Base-by-base conservation (phyloP, 192 early-diverging fungal genomes). In the Linnemannia exigua region DNA sequence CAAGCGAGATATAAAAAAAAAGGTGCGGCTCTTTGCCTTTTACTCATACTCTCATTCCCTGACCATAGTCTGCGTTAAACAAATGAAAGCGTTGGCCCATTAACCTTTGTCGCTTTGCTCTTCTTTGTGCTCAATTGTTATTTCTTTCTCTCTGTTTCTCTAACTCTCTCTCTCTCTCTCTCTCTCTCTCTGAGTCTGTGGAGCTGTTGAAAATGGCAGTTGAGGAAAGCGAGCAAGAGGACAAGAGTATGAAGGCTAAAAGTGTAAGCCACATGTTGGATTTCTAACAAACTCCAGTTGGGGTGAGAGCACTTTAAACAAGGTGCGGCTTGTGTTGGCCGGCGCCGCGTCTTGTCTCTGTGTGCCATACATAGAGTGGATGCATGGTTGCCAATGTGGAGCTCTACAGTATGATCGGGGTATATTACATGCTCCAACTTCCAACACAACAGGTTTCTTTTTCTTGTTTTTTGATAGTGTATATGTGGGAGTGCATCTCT, bases 1-100 rank as follows among this genome's bases (percentile, higher is more conserved):
- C 51, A 52, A 5, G 22, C 22, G n/a, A n/a, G n/a, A n/a, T 22
- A 52, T n/a, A 1, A 52, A 28, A 14, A n/a, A 5, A 61, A 12
- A 11, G 25, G 11, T 22, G 22, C 22, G 52, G 52, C 52, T 54
- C 22, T 54, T 54, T 44, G 41, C n/a, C 31, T 72, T 50, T 72
- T 63, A 31, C 37, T 1, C 54, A 19, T 69, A n/a, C n/a, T 58
- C 61, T 71, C 47, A 37, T 51, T 78, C 47, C 36, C 51, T 73
- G n/a, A n/a, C n/a, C n/a, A n/a, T n/a, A n/a, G n/a, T n/a, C n/a
- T n/a, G n/a, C n/a, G n/a, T n/a, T n/a, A n/a, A n/a, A n/a, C n/a
- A n/a, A n/a, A n/a, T n/a, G n/a, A 44, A 44, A 44, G 9, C 41
- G 41, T 6, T 44, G 5, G 41, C 41, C 41, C 9, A 44, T 44